phyloP scores from a whole-genome alignment of 2,329 filamentous ascomycete genomes.

The Trichoderma sp. region DNA sequence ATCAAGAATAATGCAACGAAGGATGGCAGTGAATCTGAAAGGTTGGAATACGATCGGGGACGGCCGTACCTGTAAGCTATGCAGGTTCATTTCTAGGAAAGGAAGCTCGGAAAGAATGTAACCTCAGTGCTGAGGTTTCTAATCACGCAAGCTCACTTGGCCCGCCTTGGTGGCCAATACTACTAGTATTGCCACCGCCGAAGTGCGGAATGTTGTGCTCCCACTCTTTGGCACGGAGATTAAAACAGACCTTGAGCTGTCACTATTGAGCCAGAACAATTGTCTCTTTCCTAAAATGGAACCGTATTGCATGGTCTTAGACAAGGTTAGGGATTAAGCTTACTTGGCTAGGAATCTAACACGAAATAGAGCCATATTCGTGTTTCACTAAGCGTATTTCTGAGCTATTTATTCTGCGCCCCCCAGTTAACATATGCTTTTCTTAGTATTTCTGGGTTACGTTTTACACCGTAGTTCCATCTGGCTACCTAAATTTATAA shows the following conservation, averaged over 20 bases:
- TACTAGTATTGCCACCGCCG: not conserved
- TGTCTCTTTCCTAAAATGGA: not conserved
- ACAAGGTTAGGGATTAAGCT: not conserved
- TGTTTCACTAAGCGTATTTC: not conserved
- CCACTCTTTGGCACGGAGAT: not conserved
- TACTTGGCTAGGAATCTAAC: not conserved
- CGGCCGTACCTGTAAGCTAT: not conserved
- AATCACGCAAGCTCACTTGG: constrained; percentile 1
- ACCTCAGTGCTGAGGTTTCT: not conserved
- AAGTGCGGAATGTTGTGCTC: not conserved
- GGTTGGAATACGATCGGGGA: too few relatives aligned
- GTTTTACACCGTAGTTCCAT: not conserved
- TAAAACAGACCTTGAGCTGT: not conserved
- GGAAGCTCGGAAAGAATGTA: not conserved
- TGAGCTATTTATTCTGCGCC: not conserved
- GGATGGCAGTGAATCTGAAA: not conserved
- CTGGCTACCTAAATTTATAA: not conserved
- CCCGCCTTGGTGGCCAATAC: not conserved
- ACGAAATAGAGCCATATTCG: not conserved
- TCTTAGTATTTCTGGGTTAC: not conserved
- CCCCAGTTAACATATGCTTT: not conserved
- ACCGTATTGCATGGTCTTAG: not conserved
- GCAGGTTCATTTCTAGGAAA: not conserved
- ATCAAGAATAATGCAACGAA: not conserved
- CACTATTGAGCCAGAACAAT: not conserved